Evolutionary conservation across 352 stramenopile genomes (phyloP).

Genomic region (Aphanomyces euteiches): DNA sequence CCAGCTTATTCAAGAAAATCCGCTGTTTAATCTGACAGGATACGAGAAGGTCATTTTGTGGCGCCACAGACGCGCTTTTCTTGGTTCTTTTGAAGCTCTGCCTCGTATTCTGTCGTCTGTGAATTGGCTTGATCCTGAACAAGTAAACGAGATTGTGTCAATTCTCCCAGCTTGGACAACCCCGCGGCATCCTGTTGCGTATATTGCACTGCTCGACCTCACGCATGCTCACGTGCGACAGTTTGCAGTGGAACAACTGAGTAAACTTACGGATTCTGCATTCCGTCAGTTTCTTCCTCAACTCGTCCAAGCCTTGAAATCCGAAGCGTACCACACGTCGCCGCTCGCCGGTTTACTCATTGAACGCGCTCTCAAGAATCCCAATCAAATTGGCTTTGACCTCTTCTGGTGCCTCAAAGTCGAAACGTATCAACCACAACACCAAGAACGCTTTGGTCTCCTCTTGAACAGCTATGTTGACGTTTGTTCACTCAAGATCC

Average conservation of each 20-base stretch:
- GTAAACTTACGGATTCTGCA: slow-evolving; percentile 76
- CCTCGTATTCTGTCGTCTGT: slow-evolving; percentile 77
- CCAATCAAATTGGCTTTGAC: slow-evolving; percentile 39
- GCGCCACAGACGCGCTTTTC: slow-evolving; percentile 74
- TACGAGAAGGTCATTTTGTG: slow-evolving; percentile 83
- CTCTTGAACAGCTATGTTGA: slow-evolving; percentile 77
- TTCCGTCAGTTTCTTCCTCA: slow-evolving; percentile 57
- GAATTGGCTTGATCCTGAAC: slow-evolving; percentile 69
- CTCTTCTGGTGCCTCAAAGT: slow-evolving; percentile 54
- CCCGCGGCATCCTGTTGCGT: slow-evolving; percentile 70
- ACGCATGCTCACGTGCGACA: slow-evolving; percentile 61
- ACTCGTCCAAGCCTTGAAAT: slow-evolving; percentile 43
- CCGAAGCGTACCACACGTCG: slow-evolving; percentile 46
- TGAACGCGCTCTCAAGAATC: slow-evolving; percentile 39
- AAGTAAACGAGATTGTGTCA: slow-evolving; percentile 63
- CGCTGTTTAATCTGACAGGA: slow-evolving; percentile 68
- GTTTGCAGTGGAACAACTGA: slow-evolving; percentile 79
- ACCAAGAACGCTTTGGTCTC: slow-evolving; percentile 45
- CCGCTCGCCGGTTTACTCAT: slow-evolving; percentile 51
- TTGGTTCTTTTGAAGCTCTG: slow-evolving; percentile 61
- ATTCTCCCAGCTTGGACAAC: slow-evolving; percentile 64
- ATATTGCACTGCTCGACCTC: slow-evolving; percentile 81
- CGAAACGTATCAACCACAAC: slow-evolving; percentile 30
- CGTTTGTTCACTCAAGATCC: slow-evolving; percentile 76
- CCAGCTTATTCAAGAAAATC: slow-evolving; percentile 73